Conservation (phyloP, 2,329 filamentous ascomycete genomes). For the Aspergillus pseudoglaucus region DNA sequence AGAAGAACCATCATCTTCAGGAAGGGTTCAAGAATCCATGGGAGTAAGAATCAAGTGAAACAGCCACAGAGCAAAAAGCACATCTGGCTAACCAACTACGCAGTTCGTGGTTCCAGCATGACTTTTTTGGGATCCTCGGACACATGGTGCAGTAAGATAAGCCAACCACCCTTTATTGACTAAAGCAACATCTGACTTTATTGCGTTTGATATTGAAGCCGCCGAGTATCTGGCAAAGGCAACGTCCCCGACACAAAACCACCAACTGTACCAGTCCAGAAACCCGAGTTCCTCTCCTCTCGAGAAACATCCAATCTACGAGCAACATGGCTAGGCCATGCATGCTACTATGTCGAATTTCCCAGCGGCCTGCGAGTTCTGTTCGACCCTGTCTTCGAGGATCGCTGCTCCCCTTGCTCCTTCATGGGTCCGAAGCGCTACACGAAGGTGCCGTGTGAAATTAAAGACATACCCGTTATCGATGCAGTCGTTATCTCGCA, state of each 20-base stretch:
- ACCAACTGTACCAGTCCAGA: conserved; percentile 60
- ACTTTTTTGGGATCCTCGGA: conserved; percentile 1
- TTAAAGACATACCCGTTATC: conserved; percentile 64
- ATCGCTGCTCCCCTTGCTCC: conserved; percentile 71
- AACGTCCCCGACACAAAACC: conserved; percentile 57
- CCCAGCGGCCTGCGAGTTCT: conserved; percentile 78
- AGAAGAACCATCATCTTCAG: conserved; percentile 35
- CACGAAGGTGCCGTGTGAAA: conserved; percentile 67
- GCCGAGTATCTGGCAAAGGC: conserved; percentile 44
- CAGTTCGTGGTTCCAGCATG: conserved; percentile 18
- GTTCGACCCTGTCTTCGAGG: conserved; percentile 89
- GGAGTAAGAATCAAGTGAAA: conserved; percentile 24
- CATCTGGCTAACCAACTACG: conserved; percentile 6
- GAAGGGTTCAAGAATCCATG: conserved; percentile 40
- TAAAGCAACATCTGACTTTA: neutral
- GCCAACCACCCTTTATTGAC: neutral
- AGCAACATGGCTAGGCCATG: conserved; percentile 92
- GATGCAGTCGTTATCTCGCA: conserved; percentile 68
- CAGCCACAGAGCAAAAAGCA: neutral
- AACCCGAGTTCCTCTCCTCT: conserved; percentile 59
- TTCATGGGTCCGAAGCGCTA: conserved; percentile 69
- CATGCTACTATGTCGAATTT: conserved; percentile 89
- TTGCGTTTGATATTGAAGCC: conserved; percentile 13
- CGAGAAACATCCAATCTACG: conserved; percentile 59
- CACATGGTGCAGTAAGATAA: conserved; percentile 12